Conservation (phyloP, 208 protist species). For the Trypanosoma brucei region DNA sequence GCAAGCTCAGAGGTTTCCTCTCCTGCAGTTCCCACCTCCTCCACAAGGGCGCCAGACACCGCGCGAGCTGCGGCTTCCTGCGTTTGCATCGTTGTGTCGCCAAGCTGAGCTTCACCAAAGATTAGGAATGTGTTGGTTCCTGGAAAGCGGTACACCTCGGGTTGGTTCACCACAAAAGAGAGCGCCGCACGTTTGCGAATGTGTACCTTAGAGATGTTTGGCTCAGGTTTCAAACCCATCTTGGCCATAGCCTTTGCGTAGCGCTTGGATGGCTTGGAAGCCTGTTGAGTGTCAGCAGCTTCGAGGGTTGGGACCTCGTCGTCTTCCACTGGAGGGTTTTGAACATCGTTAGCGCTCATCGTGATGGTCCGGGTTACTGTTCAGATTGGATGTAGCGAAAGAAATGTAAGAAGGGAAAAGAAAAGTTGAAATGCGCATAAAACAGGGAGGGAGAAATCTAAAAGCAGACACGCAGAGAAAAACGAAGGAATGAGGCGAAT, state of each 20-base stretch:
- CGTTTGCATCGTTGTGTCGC: slow-evolving; percentile 71
- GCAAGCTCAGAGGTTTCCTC: no score
- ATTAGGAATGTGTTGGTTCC: slow-evolving; percentile 96
- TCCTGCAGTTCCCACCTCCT: no score
- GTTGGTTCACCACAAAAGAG: slow-evolving; percentile 91
- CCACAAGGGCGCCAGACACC: slow-evolving; percentile 40
- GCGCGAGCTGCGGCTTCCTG: slow-evolving; percentile 71
- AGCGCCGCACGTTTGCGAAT: slow-evolving; percentile 89
- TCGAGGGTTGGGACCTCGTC: slow-evolving; percentile 76
- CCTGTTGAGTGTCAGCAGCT: slow-evolving; percentile 61
- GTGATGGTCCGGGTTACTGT: background rate
- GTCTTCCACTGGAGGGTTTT: slow-evolving; percentile 58
- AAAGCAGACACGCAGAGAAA: slow-evolving; percentile 7
- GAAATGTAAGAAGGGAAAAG: background rate
- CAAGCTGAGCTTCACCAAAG: slow-evolving; percentile 96
- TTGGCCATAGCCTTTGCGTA: slow-evolving; percentile 95
- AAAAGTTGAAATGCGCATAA: background rate
- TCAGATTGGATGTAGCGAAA: background rate
- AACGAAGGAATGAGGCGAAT: background rate
- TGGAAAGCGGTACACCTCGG: slow-evolving; percentile 96
- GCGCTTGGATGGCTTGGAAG: slow-evolving; percentile 91
- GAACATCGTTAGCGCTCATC: slow-evolving; percentile 54
- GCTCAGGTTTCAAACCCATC: slow-evolving; percentile 94
- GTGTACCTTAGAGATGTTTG: slow-evolving; percentile 90
- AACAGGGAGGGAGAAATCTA: background rate